Evolutionary conservation across 1,139 yeast genomes (phyloP).

Genomic region (Zygoascus sp.): DNA sequence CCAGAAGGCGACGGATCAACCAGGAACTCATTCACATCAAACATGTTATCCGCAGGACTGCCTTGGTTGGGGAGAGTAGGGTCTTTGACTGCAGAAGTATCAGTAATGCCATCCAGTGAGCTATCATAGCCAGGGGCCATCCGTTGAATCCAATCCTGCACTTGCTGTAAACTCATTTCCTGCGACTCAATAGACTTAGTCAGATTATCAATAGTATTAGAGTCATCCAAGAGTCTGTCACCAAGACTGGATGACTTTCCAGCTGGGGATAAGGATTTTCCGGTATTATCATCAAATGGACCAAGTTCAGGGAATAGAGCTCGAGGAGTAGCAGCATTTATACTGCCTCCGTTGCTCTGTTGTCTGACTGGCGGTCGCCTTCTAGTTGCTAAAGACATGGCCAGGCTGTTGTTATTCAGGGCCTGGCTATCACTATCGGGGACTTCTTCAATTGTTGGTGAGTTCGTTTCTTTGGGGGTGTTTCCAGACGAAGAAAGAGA

Average conservation of each 20-base stretch:
- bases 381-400: conserved; percentile 9
- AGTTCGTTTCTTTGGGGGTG: conserved; percentile 1
- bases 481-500: conserved; percentile 7
- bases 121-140: conserved; percentile 20
- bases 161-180: conserved; percentile 32
- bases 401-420: conserved; percentile 6
- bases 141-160: conserved; percentile 35
- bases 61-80: background rate
- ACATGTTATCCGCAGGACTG: conserved; percentile 13
- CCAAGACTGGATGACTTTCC: conserved; percentile 2
- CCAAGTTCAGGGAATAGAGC: conserved; percentile 12
- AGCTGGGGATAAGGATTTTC: conserved; percentile 9
- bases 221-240: conserved; percentile 16
- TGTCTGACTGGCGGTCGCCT: conserved; percentile 1
- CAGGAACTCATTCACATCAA: conserved; percentile 30
- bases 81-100: conserved; percentile 13
- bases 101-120: conserved; percentile 3
- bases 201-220: conserved; percentile 28
- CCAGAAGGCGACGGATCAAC: conserved; percentile 18
- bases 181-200: conserved; percentile 30
- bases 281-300: conserved; percentile 3
- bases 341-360: too few relatives aligned
- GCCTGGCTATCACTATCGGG: background rate
- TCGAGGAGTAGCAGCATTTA: conserved; percentile 15
- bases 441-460: background rate